Conservation (phyloP, 2,329 filamentous ascomycete species). For the Blastomyces gilchristii region DNA sequence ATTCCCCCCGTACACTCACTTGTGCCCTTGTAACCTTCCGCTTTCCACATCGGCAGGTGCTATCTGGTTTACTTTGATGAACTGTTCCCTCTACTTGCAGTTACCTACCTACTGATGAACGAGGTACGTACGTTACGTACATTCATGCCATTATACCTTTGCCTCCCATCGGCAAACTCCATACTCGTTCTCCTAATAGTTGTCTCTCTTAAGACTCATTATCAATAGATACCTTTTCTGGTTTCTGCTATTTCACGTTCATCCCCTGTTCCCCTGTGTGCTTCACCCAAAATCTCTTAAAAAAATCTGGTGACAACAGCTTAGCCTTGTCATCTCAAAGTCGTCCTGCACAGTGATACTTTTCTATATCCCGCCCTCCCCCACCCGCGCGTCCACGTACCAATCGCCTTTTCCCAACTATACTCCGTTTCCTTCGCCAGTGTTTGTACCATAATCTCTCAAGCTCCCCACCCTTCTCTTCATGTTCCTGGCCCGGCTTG, state of each 20-base stretch:
- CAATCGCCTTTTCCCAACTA: constrained; percentile 5
- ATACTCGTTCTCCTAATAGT: background rate
- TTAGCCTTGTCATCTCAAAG: background rate
- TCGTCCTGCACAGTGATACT: background rate
- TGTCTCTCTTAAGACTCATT: background rate
- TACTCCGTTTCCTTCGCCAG: constrained; percentile 1
- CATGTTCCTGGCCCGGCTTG: constrained; percentile 11
- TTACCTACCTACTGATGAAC: background rate
- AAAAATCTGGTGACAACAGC: background rate
- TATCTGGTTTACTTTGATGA: background rate
- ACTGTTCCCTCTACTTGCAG: background rate
- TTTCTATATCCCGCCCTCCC: background rate
- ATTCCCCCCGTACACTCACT: background rate
- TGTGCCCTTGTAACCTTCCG: background rate
- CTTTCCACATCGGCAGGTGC: background rate
- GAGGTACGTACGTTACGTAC: background rate
- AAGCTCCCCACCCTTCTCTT: background rate
- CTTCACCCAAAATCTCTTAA: background rate
- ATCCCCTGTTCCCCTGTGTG: background rate
- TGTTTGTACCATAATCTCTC: constrained; percentile 8
- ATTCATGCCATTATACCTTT: background rate
- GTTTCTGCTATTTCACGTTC: background rate
- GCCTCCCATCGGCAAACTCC: background rate
- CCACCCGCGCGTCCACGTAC: background rate
- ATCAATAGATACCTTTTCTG: constrained; percentile 1